Base-by-base conservation (phyloP, 2,329 filamentous ascomycete species). In the Fusarium denticulatum region DNA sequence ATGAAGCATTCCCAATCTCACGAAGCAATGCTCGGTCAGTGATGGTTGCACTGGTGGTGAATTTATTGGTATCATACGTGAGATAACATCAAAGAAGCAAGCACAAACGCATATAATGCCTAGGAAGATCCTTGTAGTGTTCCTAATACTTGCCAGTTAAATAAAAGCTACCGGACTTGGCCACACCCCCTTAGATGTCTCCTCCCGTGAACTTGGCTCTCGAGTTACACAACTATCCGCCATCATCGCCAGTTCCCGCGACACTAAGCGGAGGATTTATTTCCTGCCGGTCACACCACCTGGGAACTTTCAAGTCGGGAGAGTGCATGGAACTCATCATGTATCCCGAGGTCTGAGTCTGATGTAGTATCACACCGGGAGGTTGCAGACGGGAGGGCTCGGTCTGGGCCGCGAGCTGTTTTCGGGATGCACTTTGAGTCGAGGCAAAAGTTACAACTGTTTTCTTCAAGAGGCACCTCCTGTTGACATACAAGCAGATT, bases 181-280 rank as follows among this genome's bases (percentile, higher is more conserved):
- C 30, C 43, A 52, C 57, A 64, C 63, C 53, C 53, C 67, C 36
- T 39, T 52, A 12, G 43, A 72, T 64, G 63, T 55, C 49, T 68
- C 57, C 43, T 72, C 63, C 58, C 68, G 53, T 67, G 40, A 58
- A 67, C 69, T 71, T 47, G 57, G 28, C 52, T 55, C 28, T 64
- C 32, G 45, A 30, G 69, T 72, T 58, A 58, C 68, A 72, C 58
- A 68, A 34, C 26, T 39, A 71, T 53, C 53, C 42, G 37, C 24
- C 30, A 55, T 60, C 43, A 47, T 59, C 45, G 34, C 57, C 49
- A 50, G 58, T 40, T 72, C 53, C 68, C 64, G 52, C 30, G 30
- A 42, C 46, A 50, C 52, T 32, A 63, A 55, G 46, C 63, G 53
- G 62, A 45, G 34, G 36, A 39, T 46, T 50, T 43, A 26, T 58